A percentile compares a stretch with the other conserved stretches of the same genome.
Evolutionary conservation across 2,329 filamentous ascomycete genomes (phyloP).

Genomic region (Corynespora cassiicola): DNA sequence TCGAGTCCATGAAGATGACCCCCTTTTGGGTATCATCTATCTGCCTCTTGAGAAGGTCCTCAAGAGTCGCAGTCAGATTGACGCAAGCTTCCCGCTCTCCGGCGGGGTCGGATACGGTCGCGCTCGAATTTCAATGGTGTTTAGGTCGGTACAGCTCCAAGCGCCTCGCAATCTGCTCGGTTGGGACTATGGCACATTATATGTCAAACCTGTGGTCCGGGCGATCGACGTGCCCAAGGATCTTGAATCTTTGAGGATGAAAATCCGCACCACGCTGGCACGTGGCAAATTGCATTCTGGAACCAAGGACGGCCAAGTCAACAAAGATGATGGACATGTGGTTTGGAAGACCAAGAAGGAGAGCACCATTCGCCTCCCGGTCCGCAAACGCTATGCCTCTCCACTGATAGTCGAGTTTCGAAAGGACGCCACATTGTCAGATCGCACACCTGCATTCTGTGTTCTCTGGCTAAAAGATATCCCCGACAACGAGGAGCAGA

Average conservation of each 20-base stretch:
- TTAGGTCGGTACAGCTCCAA: slow-evolving; percentile 71
- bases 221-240: slow-evolving; percentile 58
- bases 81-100: slow-evolving; percentile 69
- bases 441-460: slow-evolving; percentile 66
- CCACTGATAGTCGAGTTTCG: slow-evolving; percentile 66
- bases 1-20: slow-evolving; percentile 71
- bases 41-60: slow-evolving; percentile 70
- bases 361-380: slow-evolving; percentile 60
- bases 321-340: slow-evolving; percentile 42
- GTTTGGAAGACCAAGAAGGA: slow-evolving; percentile 61
- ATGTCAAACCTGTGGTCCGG: slow-evolving; percentile 63
- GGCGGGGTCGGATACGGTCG: slow-evolving; percentile 77
- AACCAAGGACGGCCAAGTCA: slow-evolving; percentile 29
- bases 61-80: slow-evolving; percentile 67
- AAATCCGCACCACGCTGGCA: slow-evolving; percentile 65
- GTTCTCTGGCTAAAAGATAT: slow-evolving; percentile 75
- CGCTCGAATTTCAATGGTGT: slow-evolving; percentile 73
- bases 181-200: slow-evolving; percentile 75
- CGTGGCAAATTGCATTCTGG: slow-evolving; percentile 64
- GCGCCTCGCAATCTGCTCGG: slow-evolving; percentile 66
- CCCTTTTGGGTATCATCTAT: slow-evolving; percentile 73
- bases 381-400: slow-evolving; percentile 67
- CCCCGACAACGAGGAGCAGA: slow-evolving; percentile 69
- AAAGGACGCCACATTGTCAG: slow-evolving; percentile 58
- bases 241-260: slow-evolving; percentile 60